phyloP scores from a whole-genome alignment of 129 eudicot genomes.

The Helianthus tuberosus region DNA sequence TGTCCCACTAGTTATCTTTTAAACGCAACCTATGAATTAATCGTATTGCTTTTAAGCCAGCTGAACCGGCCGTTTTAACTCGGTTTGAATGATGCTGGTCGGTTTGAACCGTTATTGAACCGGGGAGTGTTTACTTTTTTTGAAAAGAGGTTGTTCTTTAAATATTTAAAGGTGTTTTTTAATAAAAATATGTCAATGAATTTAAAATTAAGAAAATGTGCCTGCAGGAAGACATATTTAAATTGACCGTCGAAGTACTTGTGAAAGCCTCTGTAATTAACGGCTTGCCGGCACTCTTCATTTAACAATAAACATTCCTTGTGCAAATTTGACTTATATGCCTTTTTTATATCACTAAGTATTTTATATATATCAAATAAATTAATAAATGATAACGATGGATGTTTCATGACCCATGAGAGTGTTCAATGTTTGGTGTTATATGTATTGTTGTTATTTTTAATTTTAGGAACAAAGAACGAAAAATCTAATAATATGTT shows the following conservation, averaged over 20 bases:
- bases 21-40: too few relatives aligned
- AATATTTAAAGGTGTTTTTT: neutral
- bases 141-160: neutral
- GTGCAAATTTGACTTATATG: constrained; percentile 28
- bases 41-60: too few relatives aligned
- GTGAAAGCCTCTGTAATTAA: constrained; percentile 4
- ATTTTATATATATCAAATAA: neutral
- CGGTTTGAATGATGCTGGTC: too few relatives aligned
- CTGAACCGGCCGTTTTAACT: too few relatives aligned
- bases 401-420: neutral
- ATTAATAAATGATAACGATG: neutral
- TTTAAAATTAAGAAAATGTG: neutral
- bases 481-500: too few relatives aligned
- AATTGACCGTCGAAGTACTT: constrained; percentile 34
- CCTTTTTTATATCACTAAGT: neutral
- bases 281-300: constrained; percentile 40
- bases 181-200: neutral
- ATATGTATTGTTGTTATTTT: neutral
- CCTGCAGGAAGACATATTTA: constrained; percentile 12
- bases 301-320: constrained; percentile 16
- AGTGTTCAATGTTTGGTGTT: neutral
- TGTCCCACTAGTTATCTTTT: too few relatives aligned
- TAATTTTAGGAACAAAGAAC: too few relatives aligned
- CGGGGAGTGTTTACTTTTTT: neutral
- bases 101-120: too few relatives aligned